Percentiles rank a stretch among this genome's conserved stretches.
Evolutionary conservation across 2,329 filamentous ascomycete species (phyloP).

Genomic region (Cercospora nicotianae): DNA sequence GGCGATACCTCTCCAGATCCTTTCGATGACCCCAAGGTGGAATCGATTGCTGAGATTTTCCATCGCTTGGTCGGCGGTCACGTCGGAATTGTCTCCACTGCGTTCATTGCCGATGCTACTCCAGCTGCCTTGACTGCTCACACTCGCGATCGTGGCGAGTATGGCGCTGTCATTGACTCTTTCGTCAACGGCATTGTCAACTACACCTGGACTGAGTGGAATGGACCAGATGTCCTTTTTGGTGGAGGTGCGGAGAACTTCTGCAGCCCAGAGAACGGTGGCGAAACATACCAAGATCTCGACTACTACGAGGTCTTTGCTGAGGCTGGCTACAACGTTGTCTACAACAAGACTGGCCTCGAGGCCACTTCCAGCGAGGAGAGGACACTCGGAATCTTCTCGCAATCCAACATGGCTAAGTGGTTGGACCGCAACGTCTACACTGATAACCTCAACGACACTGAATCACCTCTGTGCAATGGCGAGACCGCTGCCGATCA

Average conservation of each 20-base stretch:
- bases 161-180: slow-evolving; percentile 72
- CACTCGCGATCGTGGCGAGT: slow-evolving; percentile 67
- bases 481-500: slow-evolving; percentile 67
- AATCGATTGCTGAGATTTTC: slow-evolving; percentile 78
- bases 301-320: slow-evolving; percentile 72
- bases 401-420: slow-evolving; percentile 70
- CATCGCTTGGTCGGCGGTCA: slow-evolving; percentile 64
- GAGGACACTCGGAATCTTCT: slow-evolving; percentile 76
- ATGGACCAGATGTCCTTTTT: slow-evolving; percentile 77
- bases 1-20: slow-evolving; percentile 70
- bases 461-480: slow-evolving; percentile 68
- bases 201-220: slow-evolving; percentile 75
- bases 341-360: slow-evolving; percentile 72
- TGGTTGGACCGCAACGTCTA: slow-evolving; percentile 84
- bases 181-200: slow-evolving; percentile 74
- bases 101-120: slow-evolving; percentile 77
- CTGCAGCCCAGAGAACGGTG: slow-evolving; percentile 54
- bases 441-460: slow-evolving; percentile 64
- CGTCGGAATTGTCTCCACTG: slow-evolving; percentile 70
- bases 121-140: slow-evolving; percentile 74
- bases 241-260: slow-evolving; percentile 80
- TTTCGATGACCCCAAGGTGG: slow-evolving; percentile 83
- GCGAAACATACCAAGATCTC: slow-evolving; percentile 65
- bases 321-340: slow-evolving; percentile 69
- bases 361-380: slow-evolving; percentile 57